Conservation (phyloP, 352 stramenopile species). For the Phytopythium sindhum region DNA sequence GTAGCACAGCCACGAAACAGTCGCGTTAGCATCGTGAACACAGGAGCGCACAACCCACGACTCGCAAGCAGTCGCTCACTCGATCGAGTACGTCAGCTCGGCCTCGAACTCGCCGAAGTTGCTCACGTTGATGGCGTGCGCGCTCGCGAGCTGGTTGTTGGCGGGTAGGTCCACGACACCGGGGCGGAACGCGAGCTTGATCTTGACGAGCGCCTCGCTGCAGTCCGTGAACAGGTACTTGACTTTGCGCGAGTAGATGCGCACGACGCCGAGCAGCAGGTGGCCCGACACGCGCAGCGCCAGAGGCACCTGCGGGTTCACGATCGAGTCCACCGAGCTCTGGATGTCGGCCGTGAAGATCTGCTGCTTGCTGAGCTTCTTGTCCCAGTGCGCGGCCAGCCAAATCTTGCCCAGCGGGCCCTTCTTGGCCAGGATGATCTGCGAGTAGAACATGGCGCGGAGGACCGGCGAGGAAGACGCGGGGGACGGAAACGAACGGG, state of each 20-base stretch:
- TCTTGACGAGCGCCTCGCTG: slow-evolving; percentile 98
- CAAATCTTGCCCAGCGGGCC: slow-evolving; percentile 98
- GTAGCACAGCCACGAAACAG: slow-evolving; percentile 3
- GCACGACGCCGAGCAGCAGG: slow-evolving; percentile 97
- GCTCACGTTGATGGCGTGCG: slow-evolving; percentile 79
- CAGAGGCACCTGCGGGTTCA: slow-evolving; percentile 95
- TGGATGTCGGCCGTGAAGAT: slow-evolving; percentile 98
- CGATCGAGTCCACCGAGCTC: slow-evolving; percentile 95
- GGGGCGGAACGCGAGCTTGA: slow-evolving; percentile 96
- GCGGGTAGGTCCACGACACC: slow-evolving; percentile 76
- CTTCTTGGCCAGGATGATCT: slow-evolving; percentile 99
- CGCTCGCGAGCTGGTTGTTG: slow-evolving; percentile 57
- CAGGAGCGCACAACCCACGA: background rate
- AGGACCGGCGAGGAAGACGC: background rate
- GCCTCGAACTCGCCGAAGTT: slow-evolving; percentile 86
- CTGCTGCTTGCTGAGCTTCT: slow-evolving; percentile 98
- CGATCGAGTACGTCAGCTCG: slow-evolving; percentile 80
- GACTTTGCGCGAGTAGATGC: slow-evolving; percentile 98
- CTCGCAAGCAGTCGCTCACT: slow-evolving; percentile 42
- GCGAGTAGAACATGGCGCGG: slow-evolving; percentile 97
- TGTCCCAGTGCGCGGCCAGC: slow-evolving; percentile 99
- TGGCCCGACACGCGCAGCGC: slow-evolving; percentile 97
- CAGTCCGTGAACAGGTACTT: slow-evolving; percentile 99
- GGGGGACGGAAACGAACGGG: background rate
- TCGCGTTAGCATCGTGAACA: background rate